A percentile compares a stretch with the other conserved stretches of the same genome.
These are phyloP conservation scores for Tanacetum coccineum DNA, from an alignment of 129 eudicot genomes.

Conservation along the genomic window DNA sequence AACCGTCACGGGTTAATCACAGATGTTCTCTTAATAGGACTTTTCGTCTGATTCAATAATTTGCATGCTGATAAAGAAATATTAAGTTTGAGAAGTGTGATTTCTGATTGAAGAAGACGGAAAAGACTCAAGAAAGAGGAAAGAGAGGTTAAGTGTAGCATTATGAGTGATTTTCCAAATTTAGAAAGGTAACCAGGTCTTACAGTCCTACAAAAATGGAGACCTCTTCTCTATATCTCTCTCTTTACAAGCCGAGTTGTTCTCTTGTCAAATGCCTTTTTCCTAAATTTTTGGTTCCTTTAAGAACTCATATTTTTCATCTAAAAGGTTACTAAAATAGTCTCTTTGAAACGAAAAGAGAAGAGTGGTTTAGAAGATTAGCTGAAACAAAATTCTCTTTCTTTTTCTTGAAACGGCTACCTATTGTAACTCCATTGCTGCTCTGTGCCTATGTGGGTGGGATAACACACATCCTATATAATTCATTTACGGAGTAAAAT, in stretches of 20 bases:
- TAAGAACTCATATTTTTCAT: too few relatives aligned
- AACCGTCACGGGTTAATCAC: neutral
- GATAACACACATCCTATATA: too few relatives aligned
- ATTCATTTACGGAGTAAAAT: too few relatives aligned
- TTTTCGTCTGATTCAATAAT: constrained; percentile 1
- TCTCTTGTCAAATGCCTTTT: too few relatives aligned
- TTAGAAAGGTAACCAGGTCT: constrained; percentile 19
- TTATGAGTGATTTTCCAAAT: constrained; percentile 12
- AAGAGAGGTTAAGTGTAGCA: constrained; percentile 18
- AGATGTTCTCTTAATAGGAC: neutral
- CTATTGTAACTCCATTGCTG: too few relatives aligned
- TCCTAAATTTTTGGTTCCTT: too few relatives aligned
- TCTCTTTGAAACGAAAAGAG: too few relatives aligned
- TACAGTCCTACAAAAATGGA: constrained; percentile 28
- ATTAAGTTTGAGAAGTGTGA: neutral
- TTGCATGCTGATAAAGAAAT: neutral
- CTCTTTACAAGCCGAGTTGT: neutral
- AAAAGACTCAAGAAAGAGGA: constrained; percentile 17
- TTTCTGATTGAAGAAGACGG: neutral
- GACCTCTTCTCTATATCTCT: constrained; percentile 13
- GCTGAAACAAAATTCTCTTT: too few relatives aligned
- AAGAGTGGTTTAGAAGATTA: too few relatives aligned
- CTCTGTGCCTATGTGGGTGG: too few relatives aligned
- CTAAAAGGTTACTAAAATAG: too few relatives aligned
- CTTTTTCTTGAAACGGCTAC: too few relatives aligned